Evolutionary conservation across 257 asterid species (phyloP).

Genomic region (Solanum tacnaense): DNA sequence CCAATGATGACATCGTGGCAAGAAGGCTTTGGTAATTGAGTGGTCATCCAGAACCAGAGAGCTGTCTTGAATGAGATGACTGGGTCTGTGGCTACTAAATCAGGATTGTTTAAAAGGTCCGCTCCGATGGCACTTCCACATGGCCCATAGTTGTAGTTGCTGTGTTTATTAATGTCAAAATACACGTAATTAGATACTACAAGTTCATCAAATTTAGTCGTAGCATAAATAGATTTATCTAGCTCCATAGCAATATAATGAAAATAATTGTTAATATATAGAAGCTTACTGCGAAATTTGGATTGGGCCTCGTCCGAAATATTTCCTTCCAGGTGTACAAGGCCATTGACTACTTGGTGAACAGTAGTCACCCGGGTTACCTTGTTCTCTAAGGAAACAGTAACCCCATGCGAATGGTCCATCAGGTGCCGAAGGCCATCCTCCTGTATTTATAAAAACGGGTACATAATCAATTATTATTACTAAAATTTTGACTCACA

Average conservation of each 20-base stretch:
- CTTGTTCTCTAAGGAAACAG: slow-evolving; percentile 16
- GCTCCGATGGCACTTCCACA: slow-evolving; percentile 17
- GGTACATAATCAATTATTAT: not conserved
- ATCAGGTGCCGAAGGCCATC: slow-evolving; percentile 22
- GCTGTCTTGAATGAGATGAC: slow-evolving; percentile 22
- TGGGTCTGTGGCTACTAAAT: slow-evolving; percentile 11
- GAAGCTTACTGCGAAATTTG: slow-evolving; percentile 16
- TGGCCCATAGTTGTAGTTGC: slow-evolving; percentile 25
- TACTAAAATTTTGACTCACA: not conserved
- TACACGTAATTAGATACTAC: not conserved
- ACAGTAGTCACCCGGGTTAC: slow-evolving; percentile 9
- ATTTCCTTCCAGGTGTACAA: slow-evolving; percentile 15
- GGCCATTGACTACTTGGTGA: slow-evolving; percentile 11
- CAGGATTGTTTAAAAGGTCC: slow-evolving; percentile 16
- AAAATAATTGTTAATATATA: not conserved
- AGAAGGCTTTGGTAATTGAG: slow-evolving; percentile 23
- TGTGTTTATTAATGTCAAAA: not conserved
- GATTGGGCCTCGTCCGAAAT: slow-evolving; percentile 26
- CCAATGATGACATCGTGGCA: slow-evolving; percentile 25
- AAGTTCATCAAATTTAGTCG: not conserved
- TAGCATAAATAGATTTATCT: not conserved
- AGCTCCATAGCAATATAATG: not conserved
- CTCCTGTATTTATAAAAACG: slow-evolving; percentile 1
- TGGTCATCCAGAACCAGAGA: slow-evolving; percentile 32
- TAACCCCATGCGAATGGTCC: slow-evolving; percentile 32